These are phyloP conservation scores for Eragrostis nindensis DNA, from an alignment of 176 grass and related monocot genomes.

Conservation along the genomic window DNA sequence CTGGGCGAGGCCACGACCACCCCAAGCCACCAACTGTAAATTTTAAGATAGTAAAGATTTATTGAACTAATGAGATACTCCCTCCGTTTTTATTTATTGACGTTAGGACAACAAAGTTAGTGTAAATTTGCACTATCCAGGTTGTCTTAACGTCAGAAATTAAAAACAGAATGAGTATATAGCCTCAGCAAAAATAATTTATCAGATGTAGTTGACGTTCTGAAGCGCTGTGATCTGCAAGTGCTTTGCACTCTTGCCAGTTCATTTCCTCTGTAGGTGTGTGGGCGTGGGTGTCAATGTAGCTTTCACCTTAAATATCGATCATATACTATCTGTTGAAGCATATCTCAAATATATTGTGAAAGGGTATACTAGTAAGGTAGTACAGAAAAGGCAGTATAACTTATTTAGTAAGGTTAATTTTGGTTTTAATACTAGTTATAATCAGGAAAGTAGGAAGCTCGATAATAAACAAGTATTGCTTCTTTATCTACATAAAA, in stretches of 20 bases:
- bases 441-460: not conserved
- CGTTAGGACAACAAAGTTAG: too few species aligned
- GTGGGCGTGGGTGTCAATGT: not conserved
- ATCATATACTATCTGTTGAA: not conserved
- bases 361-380: not conserved
- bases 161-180: constrained; percentile 2
- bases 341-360: not conserved
- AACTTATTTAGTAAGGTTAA: not conserved
- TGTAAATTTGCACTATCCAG: too few species aligned
- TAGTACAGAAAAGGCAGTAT: not conserved
- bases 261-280: not conserved
- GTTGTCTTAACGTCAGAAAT: too few species aligned
- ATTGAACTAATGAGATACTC: too few species aligned
- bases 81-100: too few species aligned
- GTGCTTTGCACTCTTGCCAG: not conserved
- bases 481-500: not conserved
- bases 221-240: constrained; percentile 3
- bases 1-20: too few species aligned
- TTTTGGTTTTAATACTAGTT: constrained; percentile 1
- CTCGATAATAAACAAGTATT: not conserved
- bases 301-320: not conserved
- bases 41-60: too few species aligned
- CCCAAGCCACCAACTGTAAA: too few species aligned
- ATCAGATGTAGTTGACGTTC: constrained; percentile 7
- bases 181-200: not conserved